Evolutionary conservation across 164 flowering plant genomes (phyloP), one percentile per base, ranked within the genome.

Genomic region (Tinospora cordifolia): DNA sequence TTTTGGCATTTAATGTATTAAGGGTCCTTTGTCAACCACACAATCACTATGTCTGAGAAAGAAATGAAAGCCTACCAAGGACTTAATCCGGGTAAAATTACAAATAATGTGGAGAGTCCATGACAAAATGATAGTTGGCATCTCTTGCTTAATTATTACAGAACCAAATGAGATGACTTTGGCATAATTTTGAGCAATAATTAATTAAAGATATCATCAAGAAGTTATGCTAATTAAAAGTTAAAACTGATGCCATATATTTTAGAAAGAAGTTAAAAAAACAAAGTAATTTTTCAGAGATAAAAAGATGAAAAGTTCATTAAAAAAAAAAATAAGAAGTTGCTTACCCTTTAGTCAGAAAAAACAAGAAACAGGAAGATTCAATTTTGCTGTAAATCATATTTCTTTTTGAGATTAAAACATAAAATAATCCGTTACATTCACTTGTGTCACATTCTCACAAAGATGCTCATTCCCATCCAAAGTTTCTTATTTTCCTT

Each of bases 11-110:
- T 25, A 73, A 71, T 34, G 63, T 65, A 78, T 75, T 71, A 77
- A 76, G 74, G 54, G 46, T 38, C 72, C 72, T 68, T 81, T 69
- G 69, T 82, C 85, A 85, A 82, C 85, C 63, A 67, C 62, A 68
- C 77, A 75, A 82, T 85, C 74, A 82, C 77, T 54, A 66, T 78
- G 86, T 83, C 83, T 75, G 69, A 67, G 80, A 83, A 77, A 74
- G 78, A 78, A 62, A 79, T 21, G 62, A 80, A 76, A 73, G 24
- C 22, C 60, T 54, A 54, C 60, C 21, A 19, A 54, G 60, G 60
- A 8, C 60, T 25, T 54, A 54, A 54, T 54, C 60, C 60, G n/a
- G n/a, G 22, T 8, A n/a, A 54, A 54, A 54, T 54, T 54, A 54
- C 24, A 36, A 69, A 69, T 24, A 21, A 63, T 71, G 46, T 46